Percentiles rank a stretch among this genome's conserved stretches.
Conservation (phyloP, 2,329 filamentous ascomycete genomes). For the Fusarium pininemorale region DNA sequence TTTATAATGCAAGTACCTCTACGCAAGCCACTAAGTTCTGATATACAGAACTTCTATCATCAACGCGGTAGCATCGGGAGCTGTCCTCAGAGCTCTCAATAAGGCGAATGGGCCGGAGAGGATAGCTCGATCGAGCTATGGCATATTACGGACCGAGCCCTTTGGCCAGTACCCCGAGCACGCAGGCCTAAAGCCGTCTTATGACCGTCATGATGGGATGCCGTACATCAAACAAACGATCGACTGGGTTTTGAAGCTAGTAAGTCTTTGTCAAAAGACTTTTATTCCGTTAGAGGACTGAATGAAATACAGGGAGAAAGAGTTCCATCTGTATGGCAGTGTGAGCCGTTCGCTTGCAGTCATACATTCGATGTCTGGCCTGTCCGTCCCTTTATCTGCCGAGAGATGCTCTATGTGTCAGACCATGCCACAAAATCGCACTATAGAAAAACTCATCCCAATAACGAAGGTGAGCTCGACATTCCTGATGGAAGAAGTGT, state of each 20-base stretch:
- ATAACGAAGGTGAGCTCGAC: not conserved
- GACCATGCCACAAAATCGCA: not conserved
- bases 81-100: not conserved
- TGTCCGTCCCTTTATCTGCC: not conserved
- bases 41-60: not conserved
- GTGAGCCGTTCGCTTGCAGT: not conserved
- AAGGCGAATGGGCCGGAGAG: not conserved
- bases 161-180: not conserved
- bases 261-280: rapidly evolving
- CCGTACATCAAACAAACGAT: not conserved
- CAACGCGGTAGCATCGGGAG: not conserved
- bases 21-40: not conserved
- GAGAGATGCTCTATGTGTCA: not conserved
- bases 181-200: rapidly evolving
- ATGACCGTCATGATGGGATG: not conserved
- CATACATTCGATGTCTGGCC: not conserved
- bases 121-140: not conserved
- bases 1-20: too few relatives aligned
- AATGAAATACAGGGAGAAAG: not conserved
- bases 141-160: not conserved
- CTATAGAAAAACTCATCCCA: not conserved
- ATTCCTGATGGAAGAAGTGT: rapidly evolving
- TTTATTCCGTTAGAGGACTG: rapidly evolving
- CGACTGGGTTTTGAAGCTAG: not conserved
- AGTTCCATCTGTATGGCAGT: not conserved